Percentiles rank a stretch among this genome's conserved stretches.
Conservation (phyloP, 1,284 basidiomycete genomes). For the Trichosporon asahii region DNA sequence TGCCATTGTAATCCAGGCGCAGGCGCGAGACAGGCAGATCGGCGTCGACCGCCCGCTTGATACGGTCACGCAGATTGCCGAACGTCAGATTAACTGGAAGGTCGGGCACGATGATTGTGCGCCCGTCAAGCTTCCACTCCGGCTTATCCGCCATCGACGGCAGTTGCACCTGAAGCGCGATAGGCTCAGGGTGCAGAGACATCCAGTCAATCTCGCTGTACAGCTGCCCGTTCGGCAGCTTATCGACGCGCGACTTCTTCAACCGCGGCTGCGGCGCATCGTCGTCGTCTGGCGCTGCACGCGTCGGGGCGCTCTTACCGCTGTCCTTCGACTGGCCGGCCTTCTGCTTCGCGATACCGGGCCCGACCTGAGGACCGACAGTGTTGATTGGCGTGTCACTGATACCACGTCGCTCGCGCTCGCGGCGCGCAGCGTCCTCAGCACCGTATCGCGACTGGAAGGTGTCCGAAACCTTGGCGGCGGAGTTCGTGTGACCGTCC, state of each 20-base stretch:
- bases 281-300: constrained; percentile 24
- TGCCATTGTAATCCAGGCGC: constrained; percentile 69
- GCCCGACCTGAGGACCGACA: constrained; percentile 33
- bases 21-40: constrained; percentile 72
- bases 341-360: constrained; percentile 31
- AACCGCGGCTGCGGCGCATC: constrained; percentile 12
- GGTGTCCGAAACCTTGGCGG: constrained; percentile 79
- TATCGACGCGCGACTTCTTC: constrained; percentile 25
- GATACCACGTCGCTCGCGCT: constrained; percentile 68
- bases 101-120: constrained; percentile 69
- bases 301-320: constrained; percentile 31
- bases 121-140: constrained; percentile 87
- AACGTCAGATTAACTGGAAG: constrained; percentile 76
- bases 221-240: constrained; percentile 22
- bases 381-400: constrained; percentile 26
- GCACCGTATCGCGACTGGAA: constrained; percentile 86
- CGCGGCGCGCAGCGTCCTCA: constrained; percentile 91
- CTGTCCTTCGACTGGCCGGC: constrained; percentile 27
- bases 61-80: constrained; percentile 79
- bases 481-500: constrained; percentile 92
- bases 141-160: constrained; percentile 72
- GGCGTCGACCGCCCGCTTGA: constrained; percentile 70
- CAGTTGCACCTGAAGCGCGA: constrained; percentile 75
- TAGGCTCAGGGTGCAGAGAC: constrained; percentile 79
- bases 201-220: constrained; percentile 67